phyloP scores from a whole-genome alignment of 495 filamentous ascomycete species.

The Aspergillus mulundensis region DNA sequence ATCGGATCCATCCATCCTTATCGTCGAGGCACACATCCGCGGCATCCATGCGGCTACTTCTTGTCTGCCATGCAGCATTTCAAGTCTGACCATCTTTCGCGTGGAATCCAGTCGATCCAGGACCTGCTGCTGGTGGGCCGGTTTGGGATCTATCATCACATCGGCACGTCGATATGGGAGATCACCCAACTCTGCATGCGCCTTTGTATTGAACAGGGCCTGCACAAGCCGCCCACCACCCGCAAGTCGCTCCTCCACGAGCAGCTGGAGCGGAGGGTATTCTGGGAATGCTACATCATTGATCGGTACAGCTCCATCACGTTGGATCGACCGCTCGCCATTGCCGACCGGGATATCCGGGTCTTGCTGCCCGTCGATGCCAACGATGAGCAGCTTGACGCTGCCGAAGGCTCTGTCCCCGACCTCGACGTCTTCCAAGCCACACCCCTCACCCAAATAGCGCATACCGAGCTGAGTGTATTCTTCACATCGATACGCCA shows the following conservation, averaged over 20 bases:
- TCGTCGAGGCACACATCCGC: constrained; percentile 14
- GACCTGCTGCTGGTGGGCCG: constrained; percentile 24
- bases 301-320: constrained; percentile 30
- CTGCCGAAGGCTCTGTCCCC: constrained; percentile 20
- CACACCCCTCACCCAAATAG: background rate
- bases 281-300: constrained; percentile 32
- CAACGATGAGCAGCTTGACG: constrained; percentile 26
- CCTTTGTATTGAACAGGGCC: constrained; percentile 25
- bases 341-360: constrained; percentile 21
- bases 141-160: constrained; percentile 31
- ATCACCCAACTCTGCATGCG: constrained; percentile 24
- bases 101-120: constrained; percentile 26
- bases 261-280: constrained; percentile 26
- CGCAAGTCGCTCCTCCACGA: constrained; percentile 14
- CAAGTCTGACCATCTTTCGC: constrained; percentile 16
- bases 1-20: constrained; percentile 24
- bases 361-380: constrained; percentile 25
- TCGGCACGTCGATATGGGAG: constrained; percentile 32
- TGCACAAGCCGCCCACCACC: constrained; percentile 8
- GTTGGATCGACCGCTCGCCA: constrained; percentile 23
- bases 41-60: constrained; percentile 30
- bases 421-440: constrained; percentile 17
- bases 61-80: constrained; percentile 25
- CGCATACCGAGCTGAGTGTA: constrained; percentile 21
- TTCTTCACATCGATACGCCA: constrained; percentile 23